Evolutionary conservation across 768 basidiomycete genomes (phyloP), one percentile per base, ranked within the genome.

Genomic region (Ephemerocybe angulata): DNA sequence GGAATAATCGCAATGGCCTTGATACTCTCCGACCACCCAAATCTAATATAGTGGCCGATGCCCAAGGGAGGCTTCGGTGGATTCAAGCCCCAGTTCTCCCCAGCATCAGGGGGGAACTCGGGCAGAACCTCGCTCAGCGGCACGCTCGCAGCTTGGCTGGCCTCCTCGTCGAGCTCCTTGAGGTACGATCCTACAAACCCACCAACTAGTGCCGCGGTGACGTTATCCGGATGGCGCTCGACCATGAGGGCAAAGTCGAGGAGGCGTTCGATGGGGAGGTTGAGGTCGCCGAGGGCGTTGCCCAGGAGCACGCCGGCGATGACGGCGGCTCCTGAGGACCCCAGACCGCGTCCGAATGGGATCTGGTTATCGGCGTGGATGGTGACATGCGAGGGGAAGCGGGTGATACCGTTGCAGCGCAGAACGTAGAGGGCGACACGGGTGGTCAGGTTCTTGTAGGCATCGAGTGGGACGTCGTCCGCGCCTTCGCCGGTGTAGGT

Each of bases 221-320:
- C 95, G 69, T 99, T 99, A 72, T 99, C 97, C 15, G 97, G 97
- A 68, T 99, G 97, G 17, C 97, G 82, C 72, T 99, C 97, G 65
- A 99, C 94, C 97, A 99, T 99, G 52, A 99, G 79, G 1, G 96
- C 95, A 65, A 91, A 96, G 73, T 99, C 97, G 57, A 98, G 83
- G 63, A 96, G 75, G 24, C 97, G 84, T 40, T 78, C 80, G 27
- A 68, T 75, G 13, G 88, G 70, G 11, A 98, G 83, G 22, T 78
- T 65, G 57, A 98, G 81, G 17, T 80, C 60, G 15, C 90, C 96
- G 22, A 98, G 77, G n/a, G 83, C 78, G 65, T 93, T 82, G 31
- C 87, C 97, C 42, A 99, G 82, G 29, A 96, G 79, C 30, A 97
- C 94, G 38, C 97, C 97, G 1, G 94, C 96, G 63, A 99, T 90